A percentile compares a stretch with the other conserved stretches of the same genome.
These are phyloP conservation scores for Claviceps pazoutovae DNA, from an alignment of 2,329 filamentous ascomycete genomes.

Conservation along the genomic window DNA sequence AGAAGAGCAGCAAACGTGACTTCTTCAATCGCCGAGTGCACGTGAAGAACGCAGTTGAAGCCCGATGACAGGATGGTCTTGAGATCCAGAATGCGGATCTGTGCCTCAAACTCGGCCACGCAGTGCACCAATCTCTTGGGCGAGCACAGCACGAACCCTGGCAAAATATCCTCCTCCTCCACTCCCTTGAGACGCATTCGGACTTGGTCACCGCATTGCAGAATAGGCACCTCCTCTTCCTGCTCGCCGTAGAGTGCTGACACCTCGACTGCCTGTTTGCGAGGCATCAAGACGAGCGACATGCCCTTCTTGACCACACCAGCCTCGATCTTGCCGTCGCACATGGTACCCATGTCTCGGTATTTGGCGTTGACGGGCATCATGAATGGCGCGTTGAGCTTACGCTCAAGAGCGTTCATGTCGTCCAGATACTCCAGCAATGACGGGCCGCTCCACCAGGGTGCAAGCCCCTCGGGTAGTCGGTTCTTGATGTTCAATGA, in stretches of 20 bases:
- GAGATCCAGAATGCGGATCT: slow-evolving; percentile 87
- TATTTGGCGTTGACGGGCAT: slow-evolving; percentile 97
- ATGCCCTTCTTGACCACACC: slow-evolving; percentile 86
- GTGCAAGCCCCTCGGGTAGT: slow-evolving; percentile 58
- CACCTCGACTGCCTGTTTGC: slow-evolving; percentile 67
- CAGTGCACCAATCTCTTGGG: slow-evolving; percentile 87
- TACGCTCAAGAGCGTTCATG: slow-evolving; percentile 87
- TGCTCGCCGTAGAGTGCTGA: slow-evolving; percentile 87
- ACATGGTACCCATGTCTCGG: slow-evolving; percentile 90
- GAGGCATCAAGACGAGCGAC: slow-evolving; percentile 88
- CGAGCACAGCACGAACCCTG: slow-evolving; percentile 92
- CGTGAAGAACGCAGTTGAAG: slow-evolving; percentile 95
- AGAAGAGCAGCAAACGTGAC: slow-evolving; percentile 79
- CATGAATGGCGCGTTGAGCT: slow-evolving; percentile 97
- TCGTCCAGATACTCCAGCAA: slow-evolving; percentile 89
- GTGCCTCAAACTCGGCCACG: slow-evolving; percentile 81
- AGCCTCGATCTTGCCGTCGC: slow-evolving; percentile 94
- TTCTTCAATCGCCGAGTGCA: slow-evolving; percentile 95
- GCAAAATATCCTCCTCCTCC: slow-evolving; percentile 92
- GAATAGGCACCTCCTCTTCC: slow-evolving; percentile 74
- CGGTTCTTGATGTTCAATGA: slow-evolving; percentile 79
- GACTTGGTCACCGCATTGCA: slow-evolving; percentile 88
- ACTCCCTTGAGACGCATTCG: slow-evolving; percentile 83
- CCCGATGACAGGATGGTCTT: slow-evolving; percentile 89
- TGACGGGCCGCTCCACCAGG: slow-evolving; percentile 82